Evolutionary conservation across 768 basidiomycete genomes (phyloP), one percentile per base, ranked within the genome.

Genomic region (Xerocomellus dryophilus): DNA sequence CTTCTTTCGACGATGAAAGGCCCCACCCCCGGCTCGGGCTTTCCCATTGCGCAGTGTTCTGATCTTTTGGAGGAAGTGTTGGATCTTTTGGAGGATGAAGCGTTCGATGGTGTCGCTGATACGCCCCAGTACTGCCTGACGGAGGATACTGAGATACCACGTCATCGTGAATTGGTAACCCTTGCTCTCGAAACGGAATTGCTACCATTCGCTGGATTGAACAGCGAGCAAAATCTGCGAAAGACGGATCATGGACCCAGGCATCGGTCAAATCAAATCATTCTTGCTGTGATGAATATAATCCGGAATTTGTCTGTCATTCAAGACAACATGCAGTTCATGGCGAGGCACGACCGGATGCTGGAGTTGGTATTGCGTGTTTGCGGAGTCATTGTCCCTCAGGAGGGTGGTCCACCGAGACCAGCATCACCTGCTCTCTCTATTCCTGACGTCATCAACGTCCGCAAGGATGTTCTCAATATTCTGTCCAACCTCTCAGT

Each of bases 31-130:
- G 72, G 73, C 41, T 64, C 67, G 3, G 90, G 88, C 11, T 92
- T 94, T 67, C 86, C 87, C 2, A 82, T 97, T 21, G 69, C 73
- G 15, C 84, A 88, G 55, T 89, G 90, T 59, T 74, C 76, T 5
- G 94, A 96, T 57, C 78, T 98, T 35, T 76, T 94, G 54, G 87
- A 92, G 49, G 95, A 98, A 62, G 70, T 92, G 25, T 73, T 98
- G 44, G 95, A 97, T 59, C 76, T 99, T 43, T 70, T 96, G 42
- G 88, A 93, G 66, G 93, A 96, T 52, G 71, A 80, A 43, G 88
- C 88, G 5, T 93, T 95, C 62, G 81, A 77, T 17, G 74, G 71
- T 31, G 79, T 80, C 54, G 66, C 71, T 38, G 62, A 67, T 46
- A 49, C 47, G 15, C 57, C 61, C 5, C 69, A 68, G 32, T 65